Base-by-base conservation (phyloP, 2,329 filamentous ascomycete genomes). In the Sarocladium oryzae region DNA sequence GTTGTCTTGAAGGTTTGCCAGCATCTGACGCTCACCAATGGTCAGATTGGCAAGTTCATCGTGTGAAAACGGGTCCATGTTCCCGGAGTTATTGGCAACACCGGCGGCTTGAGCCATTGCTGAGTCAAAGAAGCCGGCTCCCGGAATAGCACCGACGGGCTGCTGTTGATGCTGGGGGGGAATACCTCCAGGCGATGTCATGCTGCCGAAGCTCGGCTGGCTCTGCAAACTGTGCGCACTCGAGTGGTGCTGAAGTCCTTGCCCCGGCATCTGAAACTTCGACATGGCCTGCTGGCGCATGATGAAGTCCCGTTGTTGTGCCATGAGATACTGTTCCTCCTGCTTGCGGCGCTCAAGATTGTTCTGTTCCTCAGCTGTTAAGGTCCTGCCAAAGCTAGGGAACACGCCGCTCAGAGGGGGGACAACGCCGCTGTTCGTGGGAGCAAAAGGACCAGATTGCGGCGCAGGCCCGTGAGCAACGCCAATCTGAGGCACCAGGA, bases 341-440 rank as follows among this genome's bases (percentile, higher is more conserved):
- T 99, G 93, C 73, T 99, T 99, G 50, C 93, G 81, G 51, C 93
- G 82, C 71, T 99, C 93, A 2, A 99, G 75, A 35, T 95, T 95
- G 69, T 99, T 99, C 66, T 99, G 93, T 68, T 99, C 93, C 62
- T 97, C 92, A 0, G 93, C 93, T 8, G 95, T 99, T 58, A 99
- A 74, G 1, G 95, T 99, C 7, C 93, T 90, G 5, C 93, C 93
- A 65, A 97, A 99, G 64, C 89, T 95, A 1, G 93, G 95, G 67
- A 99, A 97, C 49, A 90, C 90, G 51, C 85, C 89, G 6, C 92
- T 89, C 60, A 99, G 89, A 5, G 93, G 95, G 52, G 93, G 93
- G 52, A 92, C 83, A 33, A 88, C 84, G 41, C 82, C 79, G 18
- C 82, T 81, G 23, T 72, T 70, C 21, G 73, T 69, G 3, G 74